These are phyloP conservation scores for Irpex sp. DNA, from an alignment of 1,284 basidiomycete genomes.

Conservation along the genomic window DNA sequence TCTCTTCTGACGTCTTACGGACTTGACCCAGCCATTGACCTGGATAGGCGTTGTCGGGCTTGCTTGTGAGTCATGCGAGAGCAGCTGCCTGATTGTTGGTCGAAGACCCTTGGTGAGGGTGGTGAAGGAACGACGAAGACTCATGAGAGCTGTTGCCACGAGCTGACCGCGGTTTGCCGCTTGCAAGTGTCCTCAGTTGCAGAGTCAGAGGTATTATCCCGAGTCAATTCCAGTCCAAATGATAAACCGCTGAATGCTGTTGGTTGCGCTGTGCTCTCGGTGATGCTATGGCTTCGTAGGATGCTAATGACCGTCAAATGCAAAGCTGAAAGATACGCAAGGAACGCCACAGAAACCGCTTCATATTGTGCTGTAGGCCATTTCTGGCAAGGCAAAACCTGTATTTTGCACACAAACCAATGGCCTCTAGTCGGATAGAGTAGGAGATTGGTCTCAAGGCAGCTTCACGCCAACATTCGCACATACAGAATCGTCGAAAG, in stretches of 20 bases:
- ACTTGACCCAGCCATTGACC: slow-evolving; percentile 81
- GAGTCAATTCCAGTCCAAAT: too few relatives aligned
- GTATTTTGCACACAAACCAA: too few relatives aligned
- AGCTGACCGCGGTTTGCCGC: not conserved
- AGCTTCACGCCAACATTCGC: not conserved
- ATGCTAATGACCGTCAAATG: too few relatives aligned
- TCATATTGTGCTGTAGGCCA: too few relatives aligned
- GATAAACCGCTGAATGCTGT: too few relatives aligned
- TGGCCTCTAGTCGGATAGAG: too few relatives aligned
- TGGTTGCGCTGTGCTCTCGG: too few relatives aligned
- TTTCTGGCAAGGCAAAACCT: too few relatives aligned
- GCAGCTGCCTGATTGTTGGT: slow-evolving; percentile 56
- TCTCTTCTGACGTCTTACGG: slow-evolving; percentile 82
- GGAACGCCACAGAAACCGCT: too few relatives aligned
- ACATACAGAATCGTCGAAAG: not conserved
- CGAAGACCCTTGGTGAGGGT: slow-evolving; percentile 33
- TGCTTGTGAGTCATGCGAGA: slow-evolving; percentile 27
- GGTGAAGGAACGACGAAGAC: slow-evolving; percentile 23
- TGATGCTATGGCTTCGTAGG: too few relatives aligned
- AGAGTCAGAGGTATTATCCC: too few relatives aligned
- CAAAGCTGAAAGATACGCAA: too few relatives aligned
- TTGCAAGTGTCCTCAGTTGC: not conserved
- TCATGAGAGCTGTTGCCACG: slow-evolving; percentile 13
- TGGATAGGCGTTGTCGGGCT: slow-evolving; percentile 23
- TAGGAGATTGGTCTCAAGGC: not conserved